Evolutionary conservation across 2,329 filamentous ascomycete species (phyloP).

Genomic region (Cordyceps tenuipes): DNA sequence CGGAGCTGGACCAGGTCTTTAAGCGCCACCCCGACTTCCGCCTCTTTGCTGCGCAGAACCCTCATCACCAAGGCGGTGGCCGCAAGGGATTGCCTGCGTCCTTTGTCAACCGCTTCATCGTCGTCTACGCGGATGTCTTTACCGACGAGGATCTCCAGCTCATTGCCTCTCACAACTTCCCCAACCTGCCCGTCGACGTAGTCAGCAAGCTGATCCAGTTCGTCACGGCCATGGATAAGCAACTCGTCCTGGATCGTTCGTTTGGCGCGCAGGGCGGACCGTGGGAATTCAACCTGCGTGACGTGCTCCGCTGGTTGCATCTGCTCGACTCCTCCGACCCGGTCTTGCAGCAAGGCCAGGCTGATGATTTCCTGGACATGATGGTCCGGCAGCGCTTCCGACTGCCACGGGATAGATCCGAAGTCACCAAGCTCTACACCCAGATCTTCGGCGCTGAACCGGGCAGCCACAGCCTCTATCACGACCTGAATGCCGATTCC

Average conservation of each 20-base stretch:
- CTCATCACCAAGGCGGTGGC: slow-evolving; percentile 92
- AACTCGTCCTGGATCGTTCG: slow-evolving; percentile 51
- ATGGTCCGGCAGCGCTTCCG: slow-evolving; percentile 87
- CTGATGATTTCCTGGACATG: slow-evolving; percentile 69
- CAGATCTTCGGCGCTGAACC: slow-evolving; percentile 49
- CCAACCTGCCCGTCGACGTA: slow-evolving; percentile 48
- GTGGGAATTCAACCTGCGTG: slow-evolving; percentile 93
- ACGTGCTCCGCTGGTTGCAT: slow-evolving; percentile 80
- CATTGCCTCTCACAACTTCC: slow-evolving; percentile 75
- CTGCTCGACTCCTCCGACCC: slow-evolving; percentile 46
- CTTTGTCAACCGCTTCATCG: slow-evolving; percentile 96
- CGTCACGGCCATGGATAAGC: slow-evolving; percentile 68
- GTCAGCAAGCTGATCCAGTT: slow-evolving; percentile 67
- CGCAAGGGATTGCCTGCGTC: slow-evolving; percentile 90
- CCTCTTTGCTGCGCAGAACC: slow-evolving; percentile 96
- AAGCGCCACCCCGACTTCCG: slow-evolving; percentile 80
- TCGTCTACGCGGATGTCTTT: slow-evolving; percentile 93
- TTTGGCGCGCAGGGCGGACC: slow-evolving; percentile 63
- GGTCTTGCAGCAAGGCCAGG: slow-evolving; percentile 50
- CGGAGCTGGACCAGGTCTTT: slow-evolving; percentile 91
- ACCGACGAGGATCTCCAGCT: slow-evolving; percentile 68
- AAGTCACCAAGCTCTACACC: slow-evolving; percentile 59
- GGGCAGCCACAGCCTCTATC: slow-evolving; percentile 57
- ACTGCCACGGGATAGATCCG: slow-evolving; percentile 54
- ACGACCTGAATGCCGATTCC: slow-evolving; percentile 56